These are phyloP conservation scores for Citrus glauca DNA, from an alignment of 345 rosid species.

Conservation along the genomic window DNA sequence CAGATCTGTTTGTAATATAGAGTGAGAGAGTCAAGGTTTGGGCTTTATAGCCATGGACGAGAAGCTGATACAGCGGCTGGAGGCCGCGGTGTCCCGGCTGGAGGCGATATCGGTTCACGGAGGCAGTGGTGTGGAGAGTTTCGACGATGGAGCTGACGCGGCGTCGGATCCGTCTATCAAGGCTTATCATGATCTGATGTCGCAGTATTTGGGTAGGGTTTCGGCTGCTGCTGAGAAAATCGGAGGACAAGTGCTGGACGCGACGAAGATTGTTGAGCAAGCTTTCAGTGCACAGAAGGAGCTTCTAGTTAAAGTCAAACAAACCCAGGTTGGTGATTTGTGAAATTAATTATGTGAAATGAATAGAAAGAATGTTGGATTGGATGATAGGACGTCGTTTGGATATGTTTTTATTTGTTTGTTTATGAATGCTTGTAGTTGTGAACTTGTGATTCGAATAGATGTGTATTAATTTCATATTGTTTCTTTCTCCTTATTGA, in stretches of 20 bases:
- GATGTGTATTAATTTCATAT: background rate
- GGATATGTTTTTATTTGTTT: background rate
- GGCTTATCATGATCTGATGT: constrained; percentile 73
- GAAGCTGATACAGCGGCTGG: constrained; percentile 67
- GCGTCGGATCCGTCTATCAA: constrained; percentile 66
- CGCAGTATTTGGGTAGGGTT: constrained; percentile 53
- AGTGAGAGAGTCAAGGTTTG: background rate
- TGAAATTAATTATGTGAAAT: background rate
- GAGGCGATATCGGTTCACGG: constrained; percentile 48
- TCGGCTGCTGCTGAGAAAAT: constrained; percentile 73
- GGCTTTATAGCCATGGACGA: constrained; percentile 53
- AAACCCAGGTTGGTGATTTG: constrained; percentile 45
- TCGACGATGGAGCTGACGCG: constrained; percentile 13
- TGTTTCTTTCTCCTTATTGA: no score
- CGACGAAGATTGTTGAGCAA: constrained; percentile 56
- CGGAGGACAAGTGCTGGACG: constrained; percentile 81
- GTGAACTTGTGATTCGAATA: background rate
- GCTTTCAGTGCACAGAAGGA: constrained; percentile 66
- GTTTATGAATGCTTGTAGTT: background rate
- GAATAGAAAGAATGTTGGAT: background rate
- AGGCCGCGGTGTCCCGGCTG: constrained; percentile 74
- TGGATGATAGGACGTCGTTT: background rate
- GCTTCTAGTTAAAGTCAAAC: constrained; percentile 66
- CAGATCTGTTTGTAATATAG: constrained; percentile 18
- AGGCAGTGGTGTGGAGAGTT: constrained; percentile 21